Percentiles rank a stretch among this genome's conserved stretches.
phyloP scores from a whole-genome alignment of 2,329 filamentous ascomycete species.

The Trichophyton simii region DNA sequence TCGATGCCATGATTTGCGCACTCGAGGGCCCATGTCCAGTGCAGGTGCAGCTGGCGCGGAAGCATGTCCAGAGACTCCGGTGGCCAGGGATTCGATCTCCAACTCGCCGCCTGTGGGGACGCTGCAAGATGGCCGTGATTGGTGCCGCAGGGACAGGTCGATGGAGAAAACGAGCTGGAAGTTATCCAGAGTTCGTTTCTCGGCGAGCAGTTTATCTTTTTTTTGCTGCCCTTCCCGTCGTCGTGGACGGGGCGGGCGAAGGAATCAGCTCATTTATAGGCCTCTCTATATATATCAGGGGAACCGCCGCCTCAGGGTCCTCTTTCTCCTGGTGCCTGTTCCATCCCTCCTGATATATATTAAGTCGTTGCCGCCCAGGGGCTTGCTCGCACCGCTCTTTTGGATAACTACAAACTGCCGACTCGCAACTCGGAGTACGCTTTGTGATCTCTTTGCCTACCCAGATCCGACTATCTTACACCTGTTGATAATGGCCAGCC shows the following conservation, averaged over 20 bases:
- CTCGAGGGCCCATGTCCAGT: neutral
- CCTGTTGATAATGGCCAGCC: constrained; percentile 20
- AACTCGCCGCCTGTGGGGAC: neutral
- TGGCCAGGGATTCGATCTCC: neutral
- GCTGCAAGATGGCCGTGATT: neutral
- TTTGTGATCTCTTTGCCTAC: neutral
- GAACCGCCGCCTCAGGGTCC: neutral
- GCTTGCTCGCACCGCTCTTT: neutral
- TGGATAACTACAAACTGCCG: neutral
- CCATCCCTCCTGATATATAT: neutral
- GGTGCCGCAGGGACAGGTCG: neutral
- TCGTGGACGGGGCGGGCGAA: neutral
- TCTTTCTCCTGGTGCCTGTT: no score
- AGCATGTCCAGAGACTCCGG: neutral
- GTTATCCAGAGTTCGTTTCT: neutral
- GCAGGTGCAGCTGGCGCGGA: neutral
- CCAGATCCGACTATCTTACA: neutral
- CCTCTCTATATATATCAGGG: neutral
- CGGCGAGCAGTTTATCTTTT: neutral
- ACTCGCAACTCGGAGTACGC: no score
- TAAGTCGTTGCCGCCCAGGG: neutral
- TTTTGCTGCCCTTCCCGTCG: neutral
- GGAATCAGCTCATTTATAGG: no score
- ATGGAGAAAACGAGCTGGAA: neutral
- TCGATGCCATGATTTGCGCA: neutral